These are phyloP conservation scores for Alternaria burnsii DNA, from an alignment of 2,329 filamentous ascomycete species.

Conservation along the genomic window DNA sequence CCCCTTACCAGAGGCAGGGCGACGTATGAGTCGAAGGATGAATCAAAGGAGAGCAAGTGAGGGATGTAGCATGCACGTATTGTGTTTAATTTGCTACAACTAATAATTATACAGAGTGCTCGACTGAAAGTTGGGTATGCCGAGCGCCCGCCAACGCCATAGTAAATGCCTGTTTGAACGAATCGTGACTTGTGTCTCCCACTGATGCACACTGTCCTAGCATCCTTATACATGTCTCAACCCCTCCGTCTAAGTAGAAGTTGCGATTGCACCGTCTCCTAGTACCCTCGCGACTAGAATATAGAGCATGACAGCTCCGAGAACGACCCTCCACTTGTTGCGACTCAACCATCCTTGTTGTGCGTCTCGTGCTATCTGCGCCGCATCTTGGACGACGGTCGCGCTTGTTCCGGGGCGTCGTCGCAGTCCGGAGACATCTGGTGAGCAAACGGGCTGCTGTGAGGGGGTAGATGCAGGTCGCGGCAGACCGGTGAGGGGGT, in stretches of 20 bases:
- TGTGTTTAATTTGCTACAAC: background rate
- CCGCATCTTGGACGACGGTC: slow-evolving; percentile 77
- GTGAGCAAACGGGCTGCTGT: slow-evolving; percentile 65
- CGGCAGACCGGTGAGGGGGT: slow-evolving; percentile 75
- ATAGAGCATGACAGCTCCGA: slow-evolving; percentile 78
- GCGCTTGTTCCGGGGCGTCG: slow-evolving; percentile 68
- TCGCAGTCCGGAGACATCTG: slow-evolving; percentile 68
- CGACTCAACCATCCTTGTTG: slow-evolving; percentile 82
- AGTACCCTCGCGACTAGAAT: slow-evolving; percentile 81
- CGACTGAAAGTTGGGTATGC: slow-evolving; percentile 15
- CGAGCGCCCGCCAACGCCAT: slow-evolving; percentile 18
- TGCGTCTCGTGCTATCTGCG: slow-evolving; percentile 76
- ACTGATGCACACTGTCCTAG: background rate
- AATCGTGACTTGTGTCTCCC: background rate
- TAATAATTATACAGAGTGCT: slow-evolving; percentile 3
- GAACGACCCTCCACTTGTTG: slow-evolving; percentile 79
- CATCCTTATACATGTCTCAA: background rate
- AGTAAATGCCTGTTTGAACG: slow-evolving; percentile 4
- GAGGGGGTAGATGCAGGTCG: slow-evolving; percentile 58
- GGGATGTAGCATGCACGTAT: background rate
- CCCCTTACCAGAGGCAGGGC: no score
- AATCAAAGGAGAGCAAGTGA: background rate
- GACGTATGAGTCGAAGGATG: no score
- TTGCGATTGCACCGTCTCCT: slow-evolving; percentile 56
- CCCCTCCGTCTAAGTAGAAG: slow-evolving; percentile 9